A percentile compares a stretch with the other conserved stretches of the same genome.
Conservation (phyloP, 1,284 basidiomycete genomes). For the Takashimella tepidaria region DNA sequence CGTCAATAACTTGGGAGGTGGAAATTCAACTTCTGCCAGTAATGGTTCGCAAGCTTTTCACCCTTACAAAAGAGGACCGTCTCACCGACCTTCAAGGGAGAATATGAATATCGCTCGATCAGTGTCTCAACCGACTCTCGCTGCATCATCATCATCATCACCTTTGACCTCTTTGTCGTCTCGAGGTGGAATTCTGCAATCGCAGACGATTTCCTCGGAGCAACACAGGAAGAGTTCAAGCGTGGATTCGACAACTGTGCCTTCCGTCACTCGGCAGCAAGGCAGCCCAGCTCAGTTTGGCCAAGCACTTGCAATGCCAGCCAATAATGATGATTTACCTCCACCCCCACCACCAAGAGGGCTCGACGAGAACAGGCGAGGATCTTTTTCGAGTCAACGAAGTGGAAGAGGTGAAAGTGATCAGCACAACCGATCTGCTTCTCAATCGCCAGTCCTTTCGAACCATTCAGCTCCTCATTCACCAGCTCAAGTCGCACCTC, state of each 20-base stretch:
- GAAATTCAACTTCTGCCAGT: too few relatives aligned
- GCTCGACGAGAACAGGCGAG: conserved; percentile 5
- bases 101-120: conserved; percentile 1
- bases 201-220: conserved; percentile 2
- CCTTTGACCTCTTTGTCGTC: neutral
- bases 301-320: conserved; percentile 1
- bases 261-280: neutral
- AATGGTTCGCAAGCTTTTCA: conserved; percentile 24
- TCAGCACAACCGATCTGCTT: neutral
- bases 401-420: conserved; percentile 4
- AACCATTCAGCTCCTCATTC: neutral
- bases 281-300: neutral
- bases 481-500: neutral
- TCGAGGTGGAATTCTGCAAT: conserved; percentile 1
- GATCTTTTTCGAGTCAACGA: conserved; percentile 13
- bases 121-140: neutral
- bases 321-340: conserved; percentile 5
- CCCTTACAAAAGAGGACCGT: conserved; percentile 26
- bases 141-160: conserved; percentile 1
- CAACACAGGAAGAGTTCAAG: conserved; percentile 7
- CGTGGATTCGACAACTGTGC: conserved; percentile 4
- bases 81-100: conserved; percentile 14
- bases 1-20: too few relatives aligned
- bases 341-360: conserved; percentile 13
- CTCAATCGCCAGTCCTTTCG: neutral